Evolutionary conservation across 2,329 filamentous ascomycete species (phyloP).

Genomic region (Curvularia lunata): DNA sequence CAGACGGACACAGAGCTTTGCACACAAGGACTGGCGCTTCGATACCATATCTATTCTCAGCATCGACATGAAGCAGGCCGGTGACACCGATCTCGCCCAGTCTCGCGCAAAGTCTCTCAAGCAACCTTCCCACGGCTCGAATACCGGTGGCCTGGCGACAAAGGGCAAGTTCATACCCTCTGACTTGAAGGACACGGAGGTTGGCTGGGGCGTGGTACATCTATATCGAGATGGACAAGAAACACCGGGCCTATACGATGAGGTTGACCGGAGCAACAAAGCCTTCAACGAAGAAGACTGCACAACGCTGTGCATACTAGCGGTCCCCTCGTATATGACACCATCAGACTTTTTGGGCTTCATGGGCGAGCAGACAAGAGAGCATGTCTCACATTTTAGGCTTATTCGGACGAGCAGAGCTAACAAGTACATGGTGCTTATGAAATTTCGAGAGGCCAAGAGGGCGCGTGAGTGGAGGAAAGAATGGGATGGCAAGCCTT

Average conservation of each 20-base stretch:
- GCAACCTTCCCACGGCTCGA: constrained; percentile 54
- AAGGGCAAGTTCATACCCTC: constrained; percentile 81
- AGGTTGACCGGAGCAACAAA: constrained; percentile 45
- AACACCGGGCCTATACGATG: constrained; percentile 65
- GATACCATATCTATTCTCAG: constrained; percentile 79
- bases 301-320: constrained; percentile 89
- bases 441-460: constrained; percentile 84
- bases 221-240: constrained; percentile 87
- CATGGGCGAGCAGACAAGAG: constrained; percentile 83
- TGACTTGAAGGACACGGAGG: constrained; percentile 72
- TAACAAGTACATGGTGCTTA: constrained; percentile 92
- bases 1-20: constrained; percentile 38
- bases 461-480: constrained; percentile 80
- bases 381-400: constrained; percentile 88
- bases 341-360: constrained; percentile 91
- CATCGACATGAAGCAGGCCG: constrained; percentile 69
- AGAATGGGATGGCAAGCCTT: constrained; percentile 90
- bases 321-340: constrained; percentile 92
- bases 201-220: constrained; percentile 92
- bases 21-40: constrained; percentile 76
- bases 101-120: constrained; percentile 43
- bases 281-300: constrained; percentile 67
- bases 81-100: constrained; percentile 41
- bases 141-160: constrained; percentile 69
- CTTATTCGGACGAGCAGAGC: constrained; percentile 89